Percentiles rank a stretch among this genome's conserved stretches.
These are phyloP conservation scores for Fusarium sp. DNA, from an alignment of 2,329 filamentous ascomycete genomes.

Conservation along the genomic window DNA sequence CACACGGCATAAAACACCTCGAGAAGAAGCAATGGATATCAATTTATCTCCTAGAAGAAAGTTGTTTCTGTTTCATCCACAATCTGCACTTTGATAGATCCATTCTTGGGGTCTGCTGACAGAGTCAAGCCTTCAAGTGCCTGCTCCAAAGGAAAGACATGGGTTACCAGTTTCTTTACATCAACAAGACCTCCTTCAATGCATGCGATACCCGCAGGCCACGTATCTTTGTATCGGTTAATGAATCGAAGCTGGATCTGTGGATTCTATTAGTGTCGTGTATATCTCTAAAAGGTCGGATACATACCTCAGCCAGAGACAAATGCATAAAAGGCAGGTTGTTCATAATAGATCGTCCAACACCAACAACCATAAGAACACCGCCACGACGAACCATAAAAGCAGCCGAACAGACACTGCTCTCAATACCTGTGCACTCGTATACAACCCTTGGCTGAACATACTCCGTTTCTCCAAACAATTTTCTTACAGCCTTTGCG, in stretches of 20 bases:
- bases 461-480: constrained; percentile 68
- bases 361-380: constrained; percentile 72
- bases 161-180: constrained; percentile 69
- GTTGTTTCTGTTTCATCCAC: constrained; percentile 47
- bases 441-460: constrained; percentile 68
- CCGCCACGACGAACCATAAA: constrained; percentile 69
- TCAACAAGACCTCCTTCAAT: constrained; percentile 70
- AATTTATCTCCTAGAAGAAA: constrained; percentile 34
- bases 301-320: constrained; percentile 66
- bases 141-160: constrained; percentile 71
- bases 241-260: constrained; percentile 75
- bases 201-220: constrained; percentile 73
- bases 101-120: constrained; percentile 50
- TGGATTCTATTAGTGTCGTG: not conserved
- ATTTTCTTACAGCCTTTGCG: constrained; percentile 61
- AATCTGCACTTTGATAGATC: constrained; percentile 53
- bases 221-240: constrained; percentile 76
- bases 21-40: not conserved
- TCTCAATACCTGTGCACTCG: constrained; percentile 75
- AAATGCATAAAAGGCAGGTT: constrained; percentile 76
- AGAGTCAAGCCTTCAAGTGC: constrained; percentile 62
- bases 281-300: not conserved
- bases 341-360: constrained; percentile 71
- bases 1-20: not conserved
- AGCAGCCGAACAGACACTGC: constrained; percentile 68